A percentile compares a stretch with the other conserved stretches of the same genome.
phyloP scores from a whole-genome alignment of 2,329 filamentous ascomycete genomes.

The Trichoderma sp. region DNA sequence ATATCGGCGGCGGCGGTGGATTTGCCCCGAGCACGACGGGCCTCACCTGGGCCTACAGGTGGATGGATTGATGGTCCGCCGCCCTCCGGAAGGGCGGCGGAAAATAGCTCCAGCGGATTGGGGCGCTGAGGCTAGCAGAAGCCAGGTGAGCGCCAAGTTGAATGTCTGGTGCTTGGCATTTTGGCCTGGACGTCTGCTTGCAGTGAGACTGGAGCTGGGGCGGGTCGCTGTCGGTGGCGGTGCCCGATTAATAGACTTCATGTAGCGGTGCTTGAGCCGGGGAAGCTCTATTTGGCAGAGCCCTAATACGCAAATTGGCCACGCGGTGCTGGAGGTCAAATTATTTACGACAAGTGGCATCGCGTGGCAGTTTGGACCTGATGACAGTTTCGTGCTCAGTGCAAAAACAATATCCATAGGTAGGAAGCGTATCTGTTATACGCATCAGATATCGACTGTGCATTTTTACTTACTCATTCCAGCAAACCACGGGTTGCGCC shows the following conservation, averaged over 20 bases:
- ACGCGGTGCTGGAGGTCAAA: background rate
- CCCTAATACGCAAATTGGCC: background rate
- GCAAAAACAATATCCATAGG: background rate
- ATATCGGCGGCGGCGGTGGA: slow-evolving; percentile 11
- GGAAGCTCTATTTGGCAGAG: background rate
- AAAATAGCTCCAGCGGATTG: slow-evolving; percentile 14
- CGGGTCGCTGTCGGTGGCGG: slow-evolving; percentile 1
- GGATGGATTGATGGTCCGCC: slow-evolving; percentile 18
- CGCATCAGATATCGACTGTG: background rate
- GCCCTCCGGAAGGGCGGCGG: slow-evolving; percentile 12
- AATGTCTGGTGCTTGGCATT: background rate
- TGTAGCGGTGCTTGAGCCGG: background rate
- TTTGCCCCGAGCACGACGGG: slow-evolving; percentile 9
- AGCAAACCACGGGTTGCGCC: background rate
- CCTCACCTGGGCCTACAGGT: background rate
- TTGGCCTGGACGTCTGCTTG: slow-evolving; percentile 7
- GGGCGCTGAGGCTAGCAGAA: slow-evolving; percentile 16
- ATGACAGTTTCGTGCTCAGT: background rate
- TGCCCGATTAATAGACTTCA: slow-evolving; percentile 16
- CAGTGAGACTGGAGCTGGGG: background rate
- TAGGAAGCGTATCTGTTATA: background rate
- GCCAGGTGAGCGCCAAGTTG: background rate
- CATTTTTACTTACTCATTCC: background rate
- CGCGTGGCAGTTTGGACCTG: background rate
- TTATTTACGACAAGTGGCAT: background rate